Evolutionary conservation across 805 yeast species (phyloP), one percentile per base, ranked within the genome.

Genomic region (Cyberlindnera japonica): DNA sequence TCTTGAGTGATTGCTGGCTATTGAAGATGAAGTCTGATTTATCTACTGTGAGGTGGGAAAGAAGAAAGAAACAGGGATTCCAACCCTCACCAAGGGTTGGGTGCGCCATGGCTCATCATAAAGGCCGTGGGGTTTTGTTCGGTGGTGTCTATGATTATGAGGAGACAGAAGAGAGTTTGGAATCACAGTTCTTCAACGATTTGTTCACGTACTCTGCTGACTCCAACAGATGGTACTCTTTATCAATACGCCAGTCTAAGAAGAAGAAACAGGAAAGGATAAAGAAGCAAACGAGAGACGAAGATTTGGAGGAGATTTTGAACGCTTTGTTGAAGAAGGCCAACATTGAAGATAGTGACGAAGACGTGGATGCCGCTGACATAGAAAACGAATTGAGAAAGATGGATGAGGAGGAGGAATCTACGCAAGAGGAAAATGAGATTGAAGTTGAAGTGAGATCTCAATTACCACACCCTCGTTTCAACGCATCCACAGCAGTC

Each of bases 71-170:
- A 51, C 91, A 87, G 57, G 95, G 95, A 3, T 85, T 82, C 59
- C 89, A 82, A 45, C 97, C 97, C 4, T 77, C 91, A 2, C 85
- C 97, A 12, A 75, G 98, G 53, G 96, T 87, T n/a, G 98, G 99
- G 0, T 84, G 95, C 57, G 81, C 95, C 4, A 77, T 91, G 81
- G 89, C 81, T 9, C 72, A 72, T 49, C 98, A 91, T 63, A 84
- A 86, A 53, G 95, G 95, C 43, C 79, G 97, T 67, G 97, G 97
- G 43, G 74, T 91, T 9, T 55, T 90, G 57, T 93, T 91, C 66
- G 98, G 98, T 27, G 98, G 98, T 53, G 99, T 93, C 12, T 90
- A 77, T 55, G 98, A 91, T 62, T 85, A 75, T 46, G 96, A 90
- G 52, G 99, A 91, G 63, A 91, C 96, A 12, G 98, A 91, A 61